Evolutionary conservation across 2,329 filamentous ascomycete species (phyloP), one percentile per base, ranked within the genome.

Genomic region (Stagonosporopsis cucurbitacearum): DNA sequence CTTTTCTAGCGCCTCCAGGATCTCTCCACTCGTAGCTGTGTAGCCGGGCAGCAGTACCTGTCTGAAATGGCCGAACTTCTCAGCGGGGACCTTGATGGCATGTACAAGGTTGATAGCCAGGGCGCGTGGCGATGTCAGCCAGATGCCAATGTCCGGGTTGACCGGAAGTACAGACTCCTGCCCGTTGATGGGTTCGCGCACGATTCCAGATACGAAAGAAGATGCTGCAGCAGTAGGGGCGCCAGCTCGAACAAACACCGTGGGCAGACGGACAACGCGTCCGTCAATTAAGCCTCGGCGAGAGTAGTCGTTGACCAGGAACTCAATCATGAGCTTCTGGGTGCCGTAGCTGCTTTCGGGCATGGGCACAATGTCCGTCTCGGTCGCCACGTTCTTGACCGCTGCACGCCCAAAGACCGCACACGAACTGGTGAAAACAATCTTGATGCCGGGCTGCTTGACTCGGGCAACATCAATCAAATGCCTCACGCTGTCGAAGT

Each of bases 341-440:
- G 84, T 81, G 30, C 86, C 86, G 67, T 88, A 88, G 13, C 83
- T 86, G 35, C 82, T 82, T 67, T 87, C 81, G 0, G 86, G 86
- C 33, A 84, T 87, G 3, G 86, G 83, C 3, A 88, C 81, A 8
- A 81, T 69, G 33, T 73, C 65, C n/a, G 63, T 70, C 54, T 74
- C 72, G 3, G 66, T 74, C 3, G 73, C 71, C 5, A 72, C 59
- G n/a, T 70, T 65, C 28, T 67, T 55, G 0, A 82, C 84, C 12
- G 87, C 76, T 1, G 84, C 83, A 37, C 81, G 81, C 0, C 86
- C 86, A 66, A 84, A 88, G 7, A 88, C 85, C 26, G 86, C 86
- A 59, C 86, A 85, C 35, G 84, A 86, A 39, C 82, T 85, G 0
- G 85, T 80, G 69, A 86, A 88, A 45, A 88, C 78, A 37, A 88